Conservation (phyloP, 75 land plant genomes). For the Picea sitchensis region DNA sequence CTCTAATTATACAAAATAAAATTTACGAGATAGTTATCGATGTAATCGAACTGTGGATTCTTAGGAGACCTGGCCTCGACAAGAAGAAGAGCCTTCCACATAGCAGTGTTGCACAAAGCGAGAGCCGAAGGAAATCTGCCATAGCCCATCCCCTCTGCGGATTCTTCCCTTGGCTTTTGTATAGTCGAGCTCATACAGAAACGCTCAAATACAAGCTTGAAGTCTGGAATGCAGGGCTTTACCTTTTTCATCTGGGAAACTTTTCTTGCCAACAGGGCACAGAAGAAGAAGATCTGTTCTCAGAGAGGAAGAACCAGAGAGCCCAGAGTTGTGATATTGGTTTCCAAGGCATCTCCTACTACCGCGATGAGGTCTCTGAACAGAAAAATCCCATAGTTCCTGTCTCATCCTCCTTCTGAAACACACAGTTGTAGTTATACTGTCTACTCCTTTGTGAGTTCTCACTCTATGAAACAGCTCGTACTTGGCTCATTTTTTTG, state of each 20-base stretch:
- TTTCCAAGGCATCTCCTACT: slow-evolving; percentile 37
- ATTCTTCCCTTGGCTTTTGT: too few relatives aligned
- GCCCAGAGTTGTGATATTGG: slow-evolving; percentile 42
- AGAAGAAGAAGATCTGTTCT: slow-evolving; percentile 7
- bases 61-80: too few relatives aligned
- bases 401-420: slow-evolving; percentile 25
- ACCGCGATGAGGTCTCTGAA: slow-evolving; percentile 25
- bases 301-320: slow-evolving; percentile 31
- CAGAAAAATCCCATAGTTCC: slow-evolving; percentile 21
- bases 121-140: too few relatives aligned
- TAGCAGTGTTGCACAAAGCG: too few relatives aligned
- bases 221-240: slow-evolving; percentile 28
- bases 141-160: too few relatives aligned
- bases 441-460: slow-evolving; percentile 45
- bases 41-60: too few relatives aligned
- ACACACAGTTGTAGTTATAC: slow-evolving; percentile 19
- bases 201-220: slow-evolving; percentile 32
- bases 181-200: too few relatives aligned
- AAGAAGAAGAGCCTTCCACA: too few relatives aligned
- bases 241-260: slow-evolving; percentile 23
- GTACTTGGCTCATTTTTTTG: slow-evolving; percentile 21
- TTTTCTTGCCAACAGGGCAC: slow-evolving; percentile 23
- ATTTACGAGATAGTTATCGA: too few relatives aligned
- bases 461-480: slow-evolving; percentile 36
- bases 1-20: too few relatives aligned